Conservation (phyloP, 2,329 filamentous ascomycete genomes). For the Didymella glomerata region DNA sequence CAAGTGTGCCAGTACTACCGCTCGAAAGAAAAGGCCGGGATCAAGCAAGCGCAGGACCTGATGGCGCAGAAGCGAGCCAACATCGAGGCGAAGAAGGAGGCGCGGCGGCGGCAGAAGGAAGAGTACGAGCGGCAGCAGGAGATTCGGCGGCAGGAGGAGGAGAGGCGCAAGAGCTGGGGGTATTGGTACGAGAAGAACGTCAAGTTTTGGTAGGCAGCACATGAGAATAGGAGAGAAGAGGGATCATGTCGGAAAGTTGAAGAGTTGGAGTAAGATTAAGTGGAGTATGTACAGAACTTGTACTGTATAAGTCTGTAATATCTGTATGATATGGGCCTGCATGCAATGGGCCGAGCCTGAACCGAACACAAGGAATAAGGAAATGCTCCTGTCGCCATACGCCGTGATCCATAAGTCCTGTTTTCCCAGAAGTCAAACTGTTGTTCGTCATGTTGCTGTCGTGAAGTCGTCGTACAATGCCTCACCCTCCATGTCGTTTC, state of each 20-base stretch:
- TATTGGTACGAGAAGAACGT: conserved; percentile 50
- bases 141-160: conserved; percentile 40
- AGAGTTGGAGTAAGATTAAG: conserved; percentile 7
- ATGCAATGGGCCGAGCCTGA: conserved; percentile 1
- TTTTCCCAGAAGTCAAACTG: conserved; percentile 8
- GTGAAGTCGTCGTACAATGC: conserved; percentile 32
- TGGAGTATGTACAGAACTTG: conserved; percentile 30
- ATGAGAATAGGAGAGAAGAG: not conserved
- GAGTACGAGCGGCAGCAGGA: conserved; percentile 50
- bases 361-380: conserved; percentile 1
- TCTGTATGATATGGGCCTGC: conserved; percentile 24
- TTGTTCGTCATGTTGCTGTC: conserved; percentile 21
- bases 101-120: conserved; percentile 55
- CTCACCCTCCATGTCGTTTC: conserved; percentile 1
- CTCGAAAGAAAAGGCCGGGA: conserved; percentile 77
- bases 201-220: conserved; percentile 43
- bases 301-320: conserved; percentile 32
- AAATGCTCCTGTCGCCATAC: conserved; percentile 10
- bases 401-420: conserved; percentile 18
- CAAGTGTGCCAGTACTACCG: conserved; percentile 84
- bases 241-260: not conserved
- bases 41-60: conserved; percentile 85
- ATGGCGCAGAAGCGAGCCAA: conserved; percentile 73
- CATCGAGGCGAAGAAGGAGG: conserved; percentile 57
- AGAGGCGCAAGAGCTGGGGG: conserved; percentile 48